These are phyloP conservation scores for Naganishia vishniacii DNA, from an alignment of 768 basidiomycete species.

Conservation along the genomic window DNA sequence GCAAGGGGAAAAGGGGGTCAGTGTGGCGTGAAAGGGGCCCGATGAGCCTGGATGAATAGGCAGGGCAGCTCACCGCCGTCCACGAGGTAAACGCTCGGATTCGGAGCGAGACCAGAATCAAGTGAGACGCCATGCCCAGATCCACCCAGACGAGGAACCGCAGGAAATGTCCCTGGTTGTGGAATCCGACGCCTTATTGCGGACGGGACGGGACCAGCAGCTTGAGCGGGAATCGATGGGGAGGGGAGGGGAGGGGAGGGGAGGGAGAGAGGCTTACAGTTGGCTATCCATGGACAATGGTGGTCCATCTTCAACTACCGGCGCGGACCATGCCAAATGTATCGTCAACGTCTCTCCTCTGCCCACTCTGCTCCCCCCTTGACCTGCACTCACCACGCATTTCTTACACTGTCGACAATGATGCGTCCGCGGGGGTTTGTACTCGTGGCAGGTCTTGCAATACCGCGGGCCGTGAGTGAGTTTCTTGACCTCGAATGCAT, in stretches of 20 bases:
- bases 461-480: conserved; percentile 73
- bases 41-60: neutral
- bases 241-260: neutral
- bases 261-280: conserved; percentile 28
- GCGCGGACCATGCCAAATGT: conserved; percentile 5
- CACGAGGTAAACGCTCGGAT: conserved; percentile 45
- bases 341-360: neutral
- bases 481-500: conserved; percentile 85
- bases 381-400: conserved; percentile 51
- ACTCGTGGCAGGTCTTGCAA: conserved; percentile 77
- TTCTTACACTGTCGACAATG: conserved; percentile 84
- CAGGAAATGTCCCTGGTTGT: conserved; percentile 71
- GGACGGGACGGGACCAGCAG: conserved; percentile 58
- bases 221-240: neutral
- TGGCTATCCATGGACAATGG: conserved; percentile 49
- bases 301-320: conserved; percentile 87
- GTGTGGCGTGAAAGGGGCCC: conserved; percentile 2
- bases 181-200: conserved; percentile 88
- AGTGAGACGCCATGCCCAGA: conserved; percentile 77
- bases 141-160: conserved; percentile 92
- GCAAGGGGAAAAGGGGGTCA: neutral
- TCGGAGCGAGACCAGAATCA: conserved; percentile 70
- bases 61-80: conserved; percentile 24
- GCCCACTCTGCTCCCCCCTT: neutral
- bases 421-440: conserved; percentile 84